A percentile compares a stretch with the other conserved stretches of the same genome.
phyloP scores from a whole-genome alignment of 139 green algal species.

The Picochlorum sp. region DNA sequence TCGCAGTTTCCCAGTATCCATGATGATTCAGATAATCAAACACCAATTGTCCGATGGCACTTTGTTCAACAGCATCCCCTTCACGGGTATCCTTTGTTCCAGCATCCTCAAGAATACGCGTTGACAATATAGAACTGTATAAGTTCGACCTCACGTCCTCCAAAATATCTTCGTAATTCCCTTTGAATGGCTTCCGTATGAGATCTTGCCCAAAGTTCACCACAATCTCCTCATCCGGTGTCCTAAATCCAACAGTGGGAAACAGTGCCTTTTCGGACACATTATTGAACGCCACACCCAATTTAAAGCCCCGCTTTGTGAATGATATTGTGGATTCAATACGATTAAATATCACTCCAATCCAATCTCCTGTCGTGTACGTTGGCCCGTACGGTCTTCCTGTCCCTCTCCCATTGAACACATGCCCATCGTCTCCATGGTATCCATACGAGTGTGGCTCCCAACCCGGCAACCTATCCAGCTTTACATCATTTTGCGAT shows the following conservation, averaged over 20 bases:
- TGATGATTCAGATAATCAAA: conserved; percentile 60
- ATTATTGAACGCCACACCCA: conserved; percentile 60
- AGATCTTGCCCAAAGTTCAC: conserved; percentile 50
- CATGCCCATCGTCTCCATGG: conserved; percentile 62
- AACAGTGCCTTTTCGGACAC: conserved; percentile 50
- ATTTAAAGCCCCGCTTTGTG: conserved; percentile 45
- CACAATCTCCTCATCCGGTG: conserved; percentile 43
- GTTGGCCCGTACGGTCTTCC: conserved; percentile 40
- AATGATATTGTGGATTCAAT: conserved; percentile 40
- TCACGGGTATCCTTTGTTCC: conserved; percentile 15
- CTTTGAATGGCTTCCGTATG: conserved; percentile 14
- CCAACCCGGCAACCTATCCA: conserved; percentile 70
- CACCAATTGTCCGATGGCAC: conserved; percentile 39
- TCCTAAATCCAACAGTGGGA: conserved; percentile 65
- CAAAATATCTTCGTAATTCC: conserved; percentile 21
- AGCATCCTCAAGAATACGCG: background rate
- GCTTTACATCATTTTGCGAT: conserved; percentile 38
- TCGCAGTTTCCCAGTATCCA: conserved; percentile 40
- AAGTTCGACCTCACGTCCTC: conserved; percentile 11
- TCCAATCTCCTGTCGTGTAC: conserved; percentile 44
- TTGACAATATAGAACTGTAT: conserved; percentile 6
- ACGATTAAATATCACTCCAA: conserved; percentile 41
- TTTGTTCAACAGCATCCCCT: conserved; percentile 7
- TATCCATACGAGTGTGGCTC: conserved; percentile 72
- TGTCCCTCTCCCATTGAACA: conserved; percentile 44